Base-by-base conservation (phyloP, 768 basidiomycete species). In the Kwoniella newhampshirensis region DNA sequence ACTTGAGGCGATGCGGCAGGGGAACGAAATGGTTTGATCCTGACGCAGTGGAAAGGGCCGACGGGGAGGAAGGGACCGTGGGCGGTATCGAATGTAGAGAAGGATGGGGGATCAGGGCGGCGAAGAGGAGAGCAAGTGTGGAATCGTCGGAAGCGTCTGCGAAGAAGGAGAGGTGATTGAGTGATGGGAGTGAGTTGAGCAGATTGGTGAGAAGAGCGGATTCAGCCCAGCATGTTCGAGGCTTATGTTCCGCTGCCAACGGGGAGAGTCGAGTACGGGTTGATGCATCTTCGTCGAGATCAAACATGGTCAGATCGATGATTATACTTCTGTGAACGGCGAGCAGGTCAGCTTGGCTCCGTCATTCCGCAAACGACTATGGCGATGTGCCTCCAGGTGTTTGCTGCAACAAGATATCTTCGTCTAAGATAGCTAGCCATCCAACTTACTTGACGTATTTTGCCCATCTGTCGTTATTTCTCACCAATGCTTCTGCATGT, bases 241-340 rank as follows among this genome's bases (percentile, higher is more conserved):
- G 62, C 17, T 36, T 49, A 49, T 57, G 20, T 46, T 36, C n/a
- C 47, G 44, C 32, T 43, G 28, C 32, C 8, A 51, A 23, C 17
- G 35, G 54, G 15, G 54, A 39, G 11, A 51, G 25, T 28, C 54
- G 48, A 13, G 56, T 51, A 15, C 49, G 50, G 6, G 56, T 58
- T 9, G 56, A 44, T 2, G 49, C 50, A 23, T 58, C 46, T 13
- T 51, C 49, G 35, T 74, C 70, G 4, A 51, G 58, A 40, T 75
- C 73, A 51, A 75, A 75, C 73, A 75, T 75, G 53, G 54, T 57
- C 43, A 75, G 50, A 51, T 75, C 73, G 28, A 75, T 67, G 42
- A 75, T 75, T 39, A 75, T 67, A 44, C 55, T 57, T 49, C 72
- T 70, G 35, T 13, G 37, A 35, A 26, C 32, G 20, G 26, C 9